Evolutionary conservation across 257 asterid species (phyloP).

Genomic region (Asclepias syriaca): DNA sequence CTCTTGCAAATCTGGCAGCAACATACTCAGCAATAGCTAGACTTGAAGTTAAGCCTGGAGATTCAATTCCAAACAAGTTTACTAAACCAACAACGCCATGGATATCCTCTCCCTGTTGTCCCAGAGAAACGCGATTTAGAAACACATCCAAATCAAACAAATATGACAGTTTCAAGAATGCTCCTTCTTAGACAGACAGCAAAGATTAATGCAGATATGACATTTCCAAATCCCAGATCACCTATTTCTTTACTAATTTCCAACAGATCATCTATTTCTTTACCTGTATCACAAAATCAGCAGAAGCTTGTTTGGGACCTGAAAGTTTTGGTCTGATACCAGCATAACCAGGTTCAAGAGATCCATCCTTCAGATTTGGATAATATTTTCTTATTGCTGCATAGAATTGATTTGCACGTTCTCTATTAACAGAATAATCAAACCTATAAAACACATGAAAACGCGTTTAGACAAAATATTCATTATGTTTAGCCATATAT

Average conservation of each 20-base stretch:
- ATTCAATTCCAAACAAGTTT: constrained; percentile 78
- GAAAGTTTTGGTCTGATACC: constrained; percentile 82
- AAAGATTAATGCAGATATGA: background rate
- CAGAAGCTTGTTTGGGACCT: constrained; percentile 45
- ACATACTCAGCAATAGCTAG: constrained; percentile 76
- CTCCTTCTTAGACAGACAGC: too few species aligned
- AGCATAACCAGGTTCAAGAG: constrained; percentile 76
- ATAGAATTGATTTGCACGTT: constrained; percentile 56
- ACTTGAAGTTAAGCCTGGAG: constrained; percentile 81
- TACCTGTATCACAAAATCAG: constrained; percentile 81
- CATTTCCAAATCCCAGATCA: background rate
- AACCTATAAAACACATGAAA: constrained; percentile 35
- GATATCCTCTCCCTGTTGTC: constrained; percentile 55
- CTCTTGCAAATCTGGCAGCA: constrained; percentile 38
- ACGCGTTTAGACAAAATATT: background rate
- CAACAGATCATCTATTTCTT: background rate
- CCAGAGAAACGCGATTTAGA: background rate
- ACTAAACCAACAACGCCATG: constrained; percentile 59
- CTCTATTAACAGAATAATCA: constrained; percentile 59
- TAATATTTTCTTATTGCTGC: constrained; percentile 71
- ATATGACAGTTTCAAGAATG: too few species aligned
- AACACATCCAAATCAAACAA: too few species aligned
- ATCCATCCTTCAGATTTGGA: constrained; percentile 55
- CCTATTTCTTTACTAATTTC: too few species aligned
- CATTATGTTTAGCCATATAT: background rate